These are phyloP conservation scores for Stachybotrys elegans DNA, from an alignment of 2,329 filamentous ascomycete species.

Conservation along the genomic window DNA sequence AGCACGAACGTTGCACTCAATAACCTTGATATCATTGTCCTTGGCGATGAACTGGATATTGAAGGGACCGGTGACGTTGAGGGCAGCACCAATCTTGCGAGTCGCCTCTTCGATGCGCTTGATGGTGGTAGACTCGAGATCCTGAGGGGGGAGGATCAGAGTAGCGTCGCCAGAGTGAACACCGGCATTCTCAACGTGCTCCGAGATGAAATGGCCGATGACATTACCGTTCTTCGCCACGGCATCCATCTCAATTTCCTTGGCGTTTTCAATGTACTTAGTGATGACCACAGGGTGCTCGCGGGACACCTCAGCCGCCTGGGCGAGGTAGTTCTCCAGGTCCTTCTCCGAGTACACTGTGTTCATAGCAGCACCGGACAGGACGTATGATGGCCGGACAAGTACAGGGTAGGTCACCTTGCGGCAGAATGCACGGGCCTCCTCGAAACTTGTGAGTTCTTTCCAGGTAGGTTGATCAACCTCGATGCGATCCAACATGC, in stretches of 20 bases:
- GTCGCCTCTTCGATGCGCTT: slow-evolving; percentile 90
- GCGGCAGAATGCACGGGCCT: slow-evolving; percentile 81
- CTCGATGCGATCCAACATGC: slow-evolving; percentile 90
- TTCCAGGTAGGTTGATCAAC: slow-evolving; percentile 99
- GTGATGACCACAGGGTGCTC: slow-evolving; percentile 98
- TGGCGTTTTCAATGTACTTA: slow-evolving; percentile 98
- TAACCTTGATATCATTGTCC: slow-evolving; percentile 99
- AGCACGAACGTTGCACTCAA: slow-evolving; percentile 96
- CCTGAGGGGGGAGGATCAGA: slow-evolving; percentile 88
- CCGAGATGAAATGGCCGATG: slow-evolving; percentile 93
- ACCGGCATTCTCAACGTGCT: slow-evolving; percentile 97
- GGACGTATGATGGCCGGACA: slow-evolving; percentile 91
- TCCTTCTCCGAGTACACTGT: slow-evolving; percentile 97
- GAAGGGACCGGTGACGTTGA: slow-evolving; percentile 94
- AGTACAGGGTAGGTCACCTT: slow-evolving; percentile 90
- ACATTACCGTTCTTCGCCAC: slow-evolving; percentile 86
- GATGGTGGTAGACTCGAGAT: slow-evolving; percentile 84
- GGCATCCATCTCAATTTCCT: slow-evolving; percentile 99
- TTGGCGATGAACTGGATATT: slow-evolving; percentile 99
- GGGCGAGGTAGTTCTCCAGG: slow-evolving; percentile 78
- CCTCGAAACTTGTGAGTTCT: slow-evolving; percentile 90
- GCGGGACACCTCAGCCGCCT: slow-evolving; percentile 87
- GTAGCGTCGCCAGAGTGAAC: slow-evolving; percentile 98
- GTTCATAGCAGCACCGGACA: slow-evolving; percentile 98
- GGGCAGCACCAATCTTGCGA: slow-evolving; percentile 85